A percentile compares a stretch with the other conserved stretches of the same genome.
phyloP scores from a whole-genome alignment of 768 basidiomycete genomes.

The Boletus barrowsii region DNA sequence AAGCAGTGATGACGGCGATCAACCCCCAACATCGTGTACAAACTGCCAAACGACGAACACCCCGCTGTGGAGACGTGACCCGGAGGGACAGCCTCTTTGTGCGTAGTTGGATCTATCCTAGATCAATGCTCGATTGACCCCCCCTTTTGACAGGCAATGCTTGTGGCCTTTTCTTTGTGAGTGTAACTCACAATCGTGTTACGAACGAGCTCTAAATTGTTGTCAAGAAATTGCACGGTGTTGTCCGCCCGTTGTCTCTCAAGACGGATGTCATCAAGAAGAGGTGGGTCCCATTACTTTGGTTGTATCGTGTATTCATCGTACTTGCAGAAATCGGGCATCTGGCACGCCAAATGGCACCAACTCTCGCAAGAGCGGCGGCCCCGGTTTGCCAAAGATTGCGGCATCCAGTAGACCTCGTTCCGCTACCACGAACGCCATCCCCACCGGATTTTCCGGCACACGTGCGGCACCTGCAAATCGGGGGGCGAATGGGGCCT shows the following conservation, averaged over 20 bases:
- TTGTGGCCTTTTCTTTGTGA: slow-evolving; percentile 89
- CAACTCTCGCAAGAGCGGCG: slow-evolving; percentile 56
- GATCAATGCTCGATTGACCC: slow-evolving; percentile 16
- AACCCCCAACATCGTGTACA: slow-evolving; percentile 79
- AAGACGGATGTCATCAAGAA: slow-evolving; percentile 99
- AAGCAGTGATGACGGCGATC: slow-evolving; percentile 63
- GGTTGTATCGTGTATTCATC: not conserved
- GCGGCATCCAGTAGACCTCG: slow-evolving; percentile 73
- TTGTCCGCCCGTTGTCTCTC: slow-evolving; percentile 88
- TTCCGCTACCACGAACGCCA: slow-evolving; percentile 60
- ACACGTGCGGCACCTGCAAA: slow-evolving; percentile 38
- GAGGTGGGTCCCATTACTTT: slow-evolving; percentile 45
- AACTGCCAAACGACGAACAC: slow-evolving; percentile 97
- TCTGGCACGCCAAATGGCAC: slow-evolving; percentile 65
- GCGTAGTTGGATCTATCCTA: slow-evolving; percentile 31
- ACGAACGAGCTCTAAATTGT: slow-evolving; percentile 9
- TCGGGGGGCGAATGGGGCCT: slow-evolving; percentile 20
- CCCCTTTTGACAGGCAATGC: slow-evolving; percentile 61
- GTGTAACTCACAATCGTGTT: slow-evolving; percentile 31
- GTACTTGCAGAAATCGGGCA: slow-evolving; percentile 64
- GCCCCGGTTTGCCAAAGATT: slow-evolving; percentile 65
- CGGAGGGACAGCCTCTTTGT: slow-evolving; percentile 91
- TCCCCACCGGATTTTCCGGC: slow-evolving; percentile 45
- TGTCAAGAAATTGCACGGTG: slow-evolving; percentile 88
- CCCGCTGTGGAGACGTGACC: slow-evolving; percentile 88